Base-by-base conservation (phyloP, 495 filamentous ascomycete genomes). In the Parathielavia appendiculata region DNA sequence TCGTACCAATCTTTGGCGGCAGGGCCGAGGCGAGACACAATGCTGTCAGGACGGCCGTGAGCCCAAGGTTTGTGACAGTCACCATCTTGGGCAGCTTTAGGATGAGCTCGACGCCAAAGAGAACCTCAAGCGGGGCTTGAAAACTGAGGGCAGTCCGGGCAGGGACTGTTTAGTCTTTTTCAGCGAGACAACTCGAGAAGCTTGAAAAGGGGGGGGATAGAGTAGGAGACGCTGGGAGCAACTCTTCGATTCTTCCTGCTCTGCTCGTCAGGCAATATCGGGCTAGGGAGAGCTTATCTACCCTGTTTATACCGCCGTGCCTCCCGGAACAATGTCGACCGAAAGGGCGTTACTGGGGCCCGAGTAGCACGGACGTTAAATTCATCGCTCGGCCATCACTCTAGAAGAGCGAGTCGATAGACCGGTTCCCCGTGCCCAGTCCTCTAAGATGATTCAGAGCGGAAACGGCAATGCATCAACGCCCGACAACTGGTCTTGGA, bases 1-100 rank as follows among this genome's bases (percentile, higher is more conserved):
- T 66, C 5, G 53, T 70, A 46, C 66, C 69, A 51, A 71, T 64
- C 46, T 50, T 66, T 17, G 69, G 62, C 2, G 69, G 66, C 23
- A 72, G 57, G n/a, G 68, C 69, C 17, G 66, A 59, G 23, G 46
- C 64, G 12, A 69, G 62, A 1, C 62, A 61, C 26, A 56, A 30
- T 26, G 51, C 57, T 40, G 57, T 64, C 35, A 70, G 51, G 56
- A 44, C 22, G 34, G 61, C 51, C 7, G 59, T 35, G 26, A 72
- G 55, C 16, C 63, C 32, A 48, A 70, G 53, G 43, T 57, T 51
- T 17, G 60, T 60, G 50, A 67, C 30, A 43, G 51, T 35, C 50
- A 64, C 53, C 58, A 62, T 63, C 16, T 17, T 57, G 46, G 40
- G 30, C 36, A n/a, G 40, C 32, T 35, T 54, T 44, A 35, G 4